These are phyloP conservation scores for Monosporascus sp. DNA, from an alignment of 2,329 filamentous ascomycete genomes.

Conservation along the genomic window DNA sequence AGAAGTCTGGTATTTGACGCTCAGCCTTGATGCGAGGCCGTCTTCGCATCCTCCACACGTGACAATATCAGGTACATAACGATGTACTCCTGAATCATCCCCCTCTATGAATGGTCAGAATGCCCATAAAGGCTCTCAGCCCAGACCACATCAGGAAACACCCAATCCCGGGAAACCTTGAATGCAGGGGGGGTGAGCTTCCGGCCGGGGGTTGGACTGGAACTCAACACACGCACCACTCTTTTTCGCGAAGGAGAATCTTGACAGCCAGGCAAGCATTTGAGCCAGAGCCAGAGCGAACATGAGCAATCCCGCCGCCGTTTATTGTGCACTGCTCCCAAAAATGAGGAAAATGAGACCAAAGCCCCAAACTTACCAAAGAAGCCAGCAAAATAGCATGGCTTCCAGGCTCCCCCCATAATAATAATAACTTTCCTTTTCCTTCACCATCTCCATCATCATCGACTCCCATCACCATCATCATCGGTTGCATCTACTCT, in stretches of 20 bases:
- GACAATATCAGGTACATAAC: no score
- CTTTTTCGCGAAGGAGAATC: slow-evolving; percentile 1
- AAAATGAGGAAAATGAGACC: slow-evolving; percentile 30
- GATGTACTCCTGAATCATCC: no score
- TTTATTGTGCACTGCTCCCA: slow-evolving; percentile 24
- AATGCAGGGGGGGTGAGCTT: background rate
- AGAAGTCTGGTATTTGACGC: no score
- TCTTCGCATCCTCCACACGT: no score
- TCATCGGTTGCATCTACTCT: slow-evolving; percentile 3
- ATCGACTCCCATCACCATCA: slow-evolving; percentile 13
- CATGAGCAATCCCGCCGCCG: slow-evolving; percentile 20
- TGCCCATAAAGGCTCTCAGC: background rate
- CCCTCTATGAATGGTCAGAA: no score
- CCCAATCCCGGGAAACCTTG: background rate
- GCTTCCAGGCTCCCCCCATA: slow-evolving; percentile 27
- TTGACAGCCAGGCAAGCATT: background rate
- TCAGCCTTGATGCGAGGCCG: no score
- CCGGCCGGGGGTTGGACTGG: background rate
- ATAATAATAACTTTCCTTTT: slow-evolving; percentile 20
- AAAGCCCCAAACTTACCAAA: slow-evolving; percentile 29
- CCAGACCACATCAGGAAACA: background rate
- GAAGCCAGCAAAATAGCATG: slow-evolving; percentile 16
- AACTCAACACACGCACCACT: background rate
- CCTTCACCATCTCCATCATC: slow-evolving; percentile 14
- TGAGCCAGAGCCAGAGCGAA: slow-evolving; percentile 10